Conservation (phyloP, 768 basidiomycete genomes). For the Psilocybe azurescens region DNA sequence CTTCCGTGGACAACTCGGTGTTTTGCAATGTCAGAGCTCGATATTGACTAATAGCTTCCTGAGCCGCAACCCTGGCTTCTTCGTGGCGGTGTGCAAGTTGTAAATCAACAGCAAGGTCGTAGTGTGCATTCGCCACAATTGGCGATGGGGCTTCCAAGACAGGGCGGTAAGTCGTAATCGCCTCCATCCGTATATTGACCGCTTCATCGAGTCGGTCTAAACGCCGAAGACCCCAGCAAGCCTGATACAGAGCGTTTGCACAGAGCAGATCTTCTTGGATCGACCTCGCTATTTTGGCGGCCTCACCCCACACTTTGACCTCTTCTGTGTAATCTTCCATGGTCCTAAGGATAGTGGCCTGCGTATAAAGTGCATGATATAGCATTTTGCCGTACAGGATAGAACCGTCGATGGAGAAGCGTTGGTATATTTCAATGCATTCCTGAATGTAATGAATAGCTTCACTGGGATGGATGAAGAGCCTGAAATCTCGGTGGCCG, state of each 20-base stretch:
- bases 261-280: not conserved
- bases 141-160: not conserved
- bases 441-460: slow-evolving; percentile 2
- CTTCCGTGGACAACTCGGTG: not conserved
- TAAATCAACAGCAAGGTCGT: slow-evolving; percentile 14
- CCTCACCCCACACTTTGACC: slow-evolving; percentile 4
- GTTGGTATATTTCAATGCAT: not conserved
- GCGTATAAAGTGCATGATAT: slow-evolving; percentile 11
- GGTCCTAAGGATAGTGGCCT: not conserved
- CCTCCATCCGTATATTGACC: not conserved
- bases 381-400: not conserved
- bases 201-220: slow-evolving; percentile 9
- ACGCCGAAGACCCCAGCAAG: slow-evolving; percentile 3
- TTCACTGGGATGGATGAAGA: not conserved
- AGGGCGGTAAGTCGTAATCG: not conserved
- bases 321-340: not conserved
- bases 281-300: not conserved
- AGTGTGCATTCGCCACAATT: slow-evolving; percentile 6
- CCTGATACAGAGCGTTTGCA: slow-evolving; percentile 6
- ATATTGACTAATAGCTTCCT: slow-evolving; percentile 11
- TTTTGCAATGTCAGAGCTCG: slow-evolving; percentile 6
- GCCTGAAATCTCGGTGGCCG: slow-evolving; percentile 5
- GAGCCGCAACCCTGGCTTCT: slow-evolving; percentile 6
- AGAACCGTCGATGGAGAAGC: not conserved
- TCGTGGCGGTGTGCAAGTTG: slow-evolving; percentile 2